Evolutionary conservation across 208 protist genomes (phyloP), one percentile per base, ranked within the genome.

Genomic region (Leishmania aethiopica): DNA sequence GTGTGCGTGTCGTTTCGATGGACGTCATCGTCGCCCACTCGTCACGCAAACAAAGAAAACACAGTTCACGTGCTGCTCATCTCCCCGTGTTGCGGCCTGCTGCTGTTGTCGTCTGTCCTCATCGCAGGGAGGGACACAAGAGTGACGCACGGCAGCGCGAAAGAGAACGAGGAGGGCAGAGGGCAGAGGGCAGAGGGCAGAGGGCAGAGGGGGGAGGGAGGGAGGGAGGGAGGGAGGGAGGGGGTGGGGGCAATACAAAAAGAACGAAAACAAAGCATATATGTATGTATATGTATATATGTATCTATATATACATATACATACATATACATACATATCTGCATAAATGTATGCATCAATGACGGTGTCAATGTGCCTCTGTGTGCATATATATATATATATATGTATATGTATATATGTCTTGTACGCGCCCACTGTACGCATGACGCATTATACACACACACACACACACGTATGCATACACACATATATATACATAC

Each of bases 401-500:
- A 15, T 19, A 35, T 40, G 19, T 40, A 15, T 19, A 35, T 40
- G 10, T 4, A 42, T 40, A 37, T 67, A 67, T 11, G n/a, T 67
- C 22, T 67, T 67, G 40, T 10, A 71, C 42, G 42, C 8, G 42
- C 42, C 42, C 42, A 42, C 42, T 42, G 0, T 42, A 42, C 0
- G 42, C 42, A 42, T 2, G 0, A 0, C 4, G 42, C 42, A 42
- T 42, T 71, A 71, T 28, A 71, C 37, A 71, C 37, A 71, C 40
- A 47, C 40, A 47, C 22, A 19, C n/a, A n/a, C n/a, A n/a, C n/a
- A n/a, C n/a, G n/a, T n/a, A n/a, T n/a, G n/a, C 19, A 69, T 3
- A 79, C 6, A 79, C 37, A 69, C 32, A 77, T n/a, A 73, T n/a
- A 62, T 32, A 81, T 13, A 77, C n/a, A n/a, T 40, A 49, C 42